Evolutionary conservation across 2,329 filamentous ascomycete genomes (phyloP), one percentile per base, ranked within the genome.

Genomic region (Penicillium sp.): DNA sequence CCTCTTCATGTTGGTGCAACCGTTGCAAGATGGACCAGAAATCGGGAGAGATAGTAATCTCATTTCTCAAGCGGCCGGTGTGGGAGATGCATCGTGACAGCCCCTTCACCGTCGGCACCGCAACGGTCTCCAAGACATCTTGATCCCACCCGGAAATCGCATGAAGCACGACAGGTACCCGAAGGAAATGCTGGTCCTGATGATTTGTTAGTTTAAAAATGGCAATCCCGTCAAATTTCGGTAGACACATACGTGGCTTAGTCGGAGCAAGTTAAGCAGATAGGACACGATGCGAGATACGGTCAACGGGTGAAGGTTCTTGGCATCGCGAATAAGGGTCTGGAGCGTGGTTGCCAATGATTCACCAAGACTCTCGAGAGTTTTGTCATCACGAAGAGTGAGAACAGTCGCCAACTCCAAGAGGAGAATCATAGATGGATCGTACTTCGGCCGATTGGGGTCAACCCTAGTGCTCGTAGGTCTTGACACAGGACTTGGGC

Each of bases 41-140:
- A 73, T 99, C 95, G 0, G 95, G 95, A 19, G 94, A 98, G 15
- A 92, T 94, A 79, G 96, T 96, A 68, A 98, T 91, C 79, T 98
- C 94, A 68, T 91, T 97, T 60, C 92, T 88, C 30, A 99, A 81
- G 13, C 91, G 88, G 28, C 89, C 88, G 0, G 92, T 88, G 62
- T 90, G 87, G 56, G 90, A 88, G 67, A 97, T 91, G 71, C 93
- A 97, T 49, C 89, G 83, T 49, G 89, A 86, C 28, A 99, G 81
- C 0, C 94, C 94, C 70, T 91, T 89, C 19, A 97, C 82, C 0
- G 96, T 87, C 4, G 92, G 86, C 35, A 88, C 83, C 0, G 93
- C 90, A 17, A 91, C 90, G 75, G 90, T 91, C 57, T 90, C 88
- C 22, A 98, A 82, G 0, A 89, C 83, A 35, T 92, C 88, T 72